A percentile compares a stretch with the other conserved stretches of the same genome.
These are phyloP conservation scores for Umbellularia californica DNA, from an alignment of 164 flowering plant species.

Conservation along the genomic window DNA sequence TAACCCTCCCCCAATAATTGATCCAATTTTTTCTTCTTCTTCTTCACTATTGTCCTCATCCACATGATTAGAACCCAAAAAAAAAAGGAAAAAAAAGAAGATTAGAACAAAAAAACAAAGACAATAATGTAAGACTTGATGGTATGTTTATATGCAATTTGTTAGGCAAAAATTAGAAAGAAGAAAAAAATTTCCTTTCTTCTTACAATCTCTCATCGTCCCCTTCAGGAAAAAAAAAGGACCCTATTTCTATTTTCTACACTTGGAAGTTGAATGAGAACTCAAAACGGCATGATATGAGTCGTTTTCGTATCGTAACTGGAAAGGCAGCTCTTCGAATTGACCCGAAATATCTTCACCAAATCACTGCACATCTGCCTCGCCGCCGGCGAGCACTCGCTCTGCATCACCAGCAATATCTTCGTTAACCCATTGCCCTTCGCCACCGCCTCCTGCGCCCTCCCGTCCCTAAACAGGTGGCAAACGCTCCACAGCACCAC, in stretches of 20 bases:
- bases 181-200: too few relatives aligned
- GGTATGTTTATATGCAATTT: neutral
- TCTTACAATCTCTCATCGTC: neutral
- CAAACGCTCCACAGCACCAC: slow-evolving; percentile 79
- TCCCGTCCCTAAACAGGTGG: slow-evolving; percentile 45
- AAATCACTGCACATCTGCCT: slow-evolving; percentile 68
- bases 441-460: slow-evolving; percentile 53
- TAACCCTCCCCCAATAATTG: too few relatives aligned
- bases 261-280: neutral
- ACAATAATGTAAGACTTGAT: too few relatives aligned
- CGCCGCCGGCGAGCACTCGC: slow-evolving; percentile 62
- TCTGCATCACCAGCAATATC: slow-evolving; percentile 80
- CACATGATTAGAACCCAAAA: too few relatives aligned
- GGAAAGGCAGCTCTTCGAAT: slow-evolving; percentile 51
- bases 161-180: neutral
- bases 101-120: too few relatives aligned
- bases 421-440: slow-evolving; percentile 70
- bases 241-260: neutral
- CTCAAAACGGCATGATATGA: slow-evolving; percentile 85
- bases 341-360: slow-evolving; percentile 58
- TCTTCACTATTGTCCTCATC: too few relatives aligned
- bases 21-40: too few relatives aligned
- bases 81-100: too few relatives aligned
- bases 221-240: neutral
- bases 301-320: slow-evolving; percentile 75